A percentile compares a stretch with the other conserved stretches of the same genome.
Conservation (phyloP, 2,329 filamentous ascomycete genomes). For the Exutisphaerella laricina region DNA sequence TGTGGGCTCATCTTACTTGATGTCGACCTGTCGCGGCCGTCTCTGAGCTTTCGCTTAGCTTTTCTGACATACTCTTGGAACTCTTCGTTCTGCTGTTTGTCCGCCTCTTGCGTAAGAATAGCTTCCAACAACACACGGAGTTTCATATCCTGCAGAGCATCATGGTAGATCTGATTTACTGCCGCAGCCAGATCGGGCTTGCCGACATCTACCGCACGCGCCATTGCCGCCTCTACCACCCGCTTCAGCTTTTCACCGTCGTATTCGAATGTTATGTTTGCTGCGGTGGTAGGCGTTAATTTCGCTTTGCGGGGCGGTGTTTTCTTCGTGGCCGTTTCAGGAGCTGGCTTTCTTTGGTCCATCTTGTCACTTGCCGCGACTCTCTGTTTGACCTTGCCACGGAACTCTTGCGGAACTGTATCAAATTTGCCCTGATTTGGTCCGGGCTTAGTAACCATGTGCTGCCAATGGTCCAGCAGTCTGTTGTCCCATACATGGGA, state of each 20-base stretch:
- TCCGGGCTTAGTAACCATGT: conserved; percentile 7
- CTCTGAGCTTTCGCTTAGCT: conserved; percentile 34
- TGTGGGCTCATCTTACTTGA: not conserved
- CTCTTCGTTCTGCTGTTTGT: conserved; percentile 32
- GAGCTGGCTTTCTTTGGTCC: not conserved
- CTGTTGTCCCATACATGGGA: conserved; percentile 14
- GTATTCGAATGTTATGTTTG: conserved; percentile 9
- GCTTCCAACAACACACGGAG: conserved; percentile 38
- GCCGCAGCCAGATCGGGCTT: conserved; percentile 33
- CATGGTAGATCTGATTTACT: conserved; percentile 37
- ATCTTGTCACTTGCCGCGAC: conserved; percentile 2
- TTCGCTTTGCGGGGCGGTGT: conserved; percentile 2
- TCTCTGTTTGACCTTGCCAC: conserved; percentile 3
- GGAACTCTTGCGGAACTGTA: conserved; percentile 8
- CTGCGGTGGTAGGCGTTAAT: not conserved
- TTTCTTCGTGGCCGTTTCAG: not conserved
- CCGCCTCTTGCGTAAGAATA: conserved; percentile 37
- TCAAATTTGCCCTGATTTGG: conserved; percentile 9
- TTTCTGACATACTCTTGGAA: conserved; percentile 39
- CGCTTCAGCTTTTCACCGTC: conserved; percentile 14
- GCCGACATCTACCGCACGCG: conserved; percentile 33
- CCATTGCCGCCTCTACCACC: conserved; percentile 38
- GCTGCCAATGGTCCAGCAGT: conserved; percentile 19
- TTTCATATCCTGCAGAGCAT: conserved; percentile 33
- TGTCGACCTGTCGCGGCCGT: not conserved